Evolutionary conservation across 2,329 filamentous ascomycete genomes (phyloP).

Genomic region (Rutstroemia sp.): DNA sequence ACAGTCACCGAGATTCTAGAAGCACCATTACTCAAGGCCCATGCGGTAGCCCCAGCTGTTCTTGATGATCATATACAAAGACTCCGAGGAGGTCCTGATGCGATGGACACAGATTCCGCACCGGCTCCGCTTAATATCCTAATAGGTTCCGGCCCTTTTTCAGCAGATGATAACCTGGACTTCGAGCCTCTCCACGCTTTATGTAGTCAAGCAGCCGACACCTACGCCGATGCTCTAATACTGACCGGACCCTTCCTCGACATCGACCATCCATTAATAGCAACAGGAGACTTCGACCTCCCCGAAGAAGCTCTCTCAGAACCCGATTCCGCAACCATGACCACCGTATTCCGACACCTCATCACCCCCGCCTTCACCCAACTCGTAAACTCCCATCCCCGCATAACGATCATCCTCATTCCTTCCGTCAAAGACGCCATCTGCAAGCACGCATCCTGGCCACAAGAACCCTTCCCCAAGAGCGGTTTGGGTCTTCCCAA

Average conservation of each 20-base stretch:
- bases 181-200: conserved; percentile 82
- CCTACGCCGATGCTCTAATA: conserved; percentile 70
- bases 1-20: conserved; percentile 69
- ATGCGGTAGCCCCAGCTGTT: conserved; percentile 59
- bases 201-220: conserved; percentile 67
- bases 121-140: conserved; percentile 67
- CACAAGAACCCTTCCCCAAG: conserved; percentile 62
- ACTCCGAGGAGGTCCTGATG: conserved; percentile 56
- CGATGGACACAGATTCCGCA: conserved; percentile 50
- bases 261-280: conserved; percentile 80
- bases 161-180: conserved; percentile 82
- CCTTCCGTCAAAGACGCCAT: conserved; percentile 80
- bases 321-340: conserved; percentile 71
- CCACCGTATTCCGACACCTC: conserved; percentile 74
- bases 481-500: conserved; percentile 75
- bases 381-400: conserved; percentile 63
- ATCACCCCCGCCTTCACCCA: conserved; percentile 67
- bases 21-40: conserved; percentile 65
- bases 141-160: conserved; percentile 81
- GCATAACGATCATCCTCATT: conserved; percentile 72
- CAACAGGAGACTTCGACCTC: conserved; percentile 70
- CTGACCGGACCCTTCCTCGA: conserved; percentile 87
- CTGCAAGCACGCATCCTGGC: conserved; percentile 80
- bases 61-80: conserved; percentile 64
- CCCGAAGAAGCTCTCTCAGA: conserved; percentile 60